Evolutionary conservation across 2,329 filamentous ascomycete species (phyloP).

Genomic region (Periconia sp.): DNA sequence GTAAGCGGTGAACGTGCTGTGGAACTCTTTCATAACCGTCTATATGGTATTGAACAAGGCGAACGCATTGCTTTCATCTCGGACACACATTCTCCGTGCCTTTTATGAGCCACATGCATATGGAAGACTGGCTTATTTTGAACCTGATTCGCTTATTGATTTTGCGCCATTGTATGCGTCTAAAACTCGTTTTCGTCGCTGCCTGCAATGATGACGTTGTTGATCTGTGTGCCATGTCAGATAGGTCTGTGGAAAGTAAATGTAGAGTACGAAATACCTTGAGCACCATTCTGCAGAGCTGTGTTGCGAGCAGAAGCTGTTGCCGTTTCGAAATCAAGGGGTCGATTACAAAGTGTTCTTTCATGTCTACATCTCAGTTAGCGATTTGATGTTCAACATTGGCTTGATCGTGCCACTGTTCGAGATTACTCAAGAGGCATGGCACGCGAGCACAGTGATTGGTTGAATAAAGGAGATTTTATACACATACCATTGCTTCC

Average conservation of each 20-base stretch:
- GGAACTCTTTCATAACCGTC: constrained; percentile 6
- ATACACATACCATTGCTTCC: constrained; percentile 73
- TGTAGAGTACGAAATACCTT: constrained; percentile 53
- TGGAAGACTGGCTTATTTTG: neutral
- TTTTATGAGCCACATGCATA: neutral
- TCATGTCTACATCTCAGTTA: constrained; percentile 72
- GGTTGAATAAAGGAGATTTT: constrained; percentile 10
- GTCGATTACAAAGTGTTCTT: constrained; percentile 96
- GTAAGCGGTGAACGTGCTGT: neutral
- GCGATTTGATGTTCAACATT: neutral
- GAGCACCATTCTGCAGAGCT: constrained; percentile 84
- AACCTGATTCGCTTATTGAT: neutral
- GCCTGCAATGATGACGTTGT: constrained; percentile 90
- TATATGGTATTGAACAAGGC: constrained; percentile 10
- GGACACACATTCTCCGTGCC: neutral
- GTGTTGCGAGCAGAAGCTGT: constrained; percentile 92
- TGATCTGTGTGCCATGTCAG: constrained; percentile 51
- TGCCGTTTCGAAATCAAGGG: constrained; percentile 97
- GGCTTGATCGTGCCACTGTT: no score
- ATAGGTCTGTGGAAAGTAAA: constrained; percentile 15
- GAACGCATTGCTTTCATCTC: neutral
- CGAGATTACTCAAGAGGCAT: neutral
- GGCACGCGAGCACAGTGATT: neutral
- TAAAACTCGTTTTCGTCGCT: constrained; percentile 85
- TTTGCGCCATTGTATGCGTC: neutral